Percentiles rank a stretch among this genome's conserved stretches.
These are phyloP conservation scores for Stropharia rugosoannulata DNA, from an alignment of 768 basidiomycete species.

Conservation along the genomic window DNA sequence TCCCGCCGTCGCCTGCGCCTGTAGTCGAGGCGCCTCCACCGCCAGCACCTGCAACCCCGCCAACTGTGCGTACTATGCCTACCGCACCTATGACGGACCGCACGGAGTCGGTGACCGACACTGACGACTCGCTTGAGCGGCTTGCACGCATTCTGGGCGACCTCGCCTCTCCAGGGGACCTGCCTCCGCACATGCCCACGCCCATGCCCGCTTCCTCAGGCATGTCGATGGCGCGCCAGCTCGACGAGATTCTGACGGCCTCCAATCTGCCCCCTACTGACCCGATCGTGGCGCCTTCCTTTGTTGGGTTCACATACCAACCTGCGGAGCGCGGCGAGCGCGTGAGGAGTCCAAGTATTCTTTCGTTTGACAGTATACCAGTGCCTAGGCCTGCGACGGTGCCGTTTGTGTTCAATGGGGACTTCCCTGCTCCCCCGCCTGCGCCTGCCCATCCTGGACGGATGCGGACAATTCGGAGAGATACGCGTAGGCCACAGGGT, in stretches of 20 bases:
- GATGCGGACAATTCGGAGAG: not conserved
- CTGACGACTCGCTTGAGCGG: constrained; percentile 27
- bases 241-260: constrained; percentile 60
- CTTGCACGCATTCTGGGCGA: constrained; percentile 25
- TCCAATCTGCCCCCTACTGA: constrained; percentile 36
- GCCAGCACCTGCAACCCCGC: not conserved
- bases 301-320: constrained; percentile 56
- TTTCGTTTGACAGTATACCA: constrained; percentile 27
- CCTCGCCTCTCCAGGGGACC: constrained; percentile 18
- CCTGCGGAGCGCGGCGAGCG: constrained; percentile 37
- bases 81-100: constrained; percentile 12
- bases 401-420: constrained; percentile 9
- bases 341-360: constrained; percentile 36
- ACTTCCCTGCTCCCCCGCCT: not conserved
- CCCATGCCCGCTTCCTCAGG: constrained; percentile 46
- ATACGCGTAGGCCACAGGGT: not conserved
- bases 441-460: not conserved
- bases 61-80: constrained; percentile 8
- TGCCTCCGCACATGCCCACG: constrained; percentile 34
- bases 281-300: constrained; percentile 47
- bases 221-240: constrained; percentile 55
- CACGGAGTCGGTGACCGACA: constrained; percentile 27
- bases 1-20: not conserved
- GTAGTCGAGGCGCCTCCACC: not conserved
- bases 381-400: constrained; percentile 21